Conservation (phyloP, 768 basidiomycete species). For the Tulasnella sp. region DNA sequence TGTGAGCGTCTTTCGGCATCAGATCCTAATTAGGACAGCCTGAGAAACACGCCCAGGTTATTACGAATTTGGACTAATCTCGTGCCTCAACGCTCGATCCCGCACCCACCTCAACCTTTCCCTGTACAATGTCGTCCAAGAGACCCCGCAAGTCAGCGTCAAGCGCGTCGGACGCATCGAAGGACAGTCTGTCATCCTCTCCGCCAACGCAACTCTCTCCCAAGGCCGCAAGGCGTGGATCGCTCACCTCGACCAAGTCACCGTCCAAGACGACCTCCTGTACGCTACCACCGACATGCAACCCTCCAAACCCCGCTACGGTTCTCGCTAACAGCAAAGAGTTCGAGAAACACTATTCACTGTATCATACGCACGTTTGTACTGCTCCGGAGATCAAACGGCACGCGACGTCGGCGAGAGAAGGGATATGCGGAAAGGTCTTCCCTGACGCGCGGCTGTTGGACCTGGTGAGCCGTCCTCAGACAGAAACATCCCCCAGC, state of each 20-base stretch:
- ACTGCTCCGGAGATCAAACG: conserved; percentile 34
- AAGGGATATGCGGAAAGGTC: conserved; percentile 58
- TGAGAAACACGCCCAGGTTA: not conserved
- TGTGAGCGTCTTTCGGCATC: not conserved
- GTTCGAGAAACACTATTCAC: conserved; percentile 76
- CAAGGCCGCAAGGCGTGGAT: not conserved
- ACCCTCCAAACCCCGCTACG: conserved; percentile 48
- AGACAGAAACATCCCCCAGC: not conserved
- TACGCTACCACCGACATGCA: conserved; percentile 77
- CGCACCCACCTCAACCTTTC: not conserved
- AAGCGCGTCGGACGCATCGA: not conserved
- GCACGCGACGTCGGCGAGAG: conserved; percentile 1
- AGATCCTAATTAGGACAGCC: not conserved
- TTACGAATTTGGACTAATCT: not conserved
- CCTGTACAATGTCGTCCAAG: not conserved
- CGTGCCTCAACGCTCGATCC: not conserved
- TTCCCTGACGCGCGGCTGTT: conserved; percentile 77
- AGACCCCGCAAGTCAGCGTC: not conserved
- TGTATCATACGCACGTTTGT: conserved; percentile 77
- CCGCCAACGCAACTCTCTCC: not conserved
- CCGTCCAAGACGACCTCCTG: conserved; percentile 37
- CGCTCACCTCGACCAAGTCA: not conserved
- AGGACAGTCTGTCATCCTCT: not conserved
- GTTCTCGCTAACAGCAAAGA: conserved; percentile 57
- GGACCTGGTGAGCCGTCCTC: conserved; percentile 55